phyloP scores from a whole-genome alignment of 2,329 filamentous ascomycete species.

The Colletotrichum liriopes region DNA sequence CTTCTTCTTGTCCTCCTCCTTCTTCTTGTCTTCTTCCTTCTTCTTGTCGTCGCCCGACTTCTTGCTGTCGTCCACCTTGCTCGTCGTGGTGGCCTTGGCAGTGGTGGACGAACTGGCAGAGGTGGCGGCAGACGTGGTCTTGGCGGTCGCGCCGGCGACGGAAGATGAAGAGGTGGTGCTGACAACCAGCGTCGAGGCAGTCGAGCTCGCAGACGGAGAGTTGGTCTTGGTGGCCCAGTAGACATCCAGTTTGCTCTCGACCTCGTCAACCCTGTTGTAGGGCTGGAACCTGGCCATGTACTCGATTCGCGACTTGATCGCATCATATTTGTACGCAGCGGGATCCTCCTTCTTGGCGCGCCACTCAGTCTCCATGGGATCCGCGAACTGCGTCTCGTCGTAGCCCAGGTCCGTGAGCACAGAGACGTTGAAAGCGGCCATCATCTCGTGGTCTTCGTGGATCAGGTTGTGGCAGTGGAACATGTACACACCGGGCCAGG shows the following conservation, averaged over 20 bases:
- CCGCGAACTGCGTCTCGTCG: slow-evolving; percentile 53
- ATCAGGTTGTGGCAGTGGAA: slow-evolving; percentile 62
- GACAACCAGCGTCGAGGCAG: neutral
- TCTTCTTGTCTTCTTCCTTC: too few relatives aligned
- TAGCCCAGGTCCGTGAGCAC: slow-evolving; percentile 55
- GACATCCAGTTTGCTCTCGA: slow-evolving; percentile 49
- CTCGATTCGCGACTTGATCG: slow-evolving; percentile 51
- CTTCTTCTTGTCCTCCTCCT: slow-evolving; percentile 31
- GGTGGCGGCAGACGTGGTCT: neutral
- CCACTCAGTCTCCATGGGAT: slow-evolving; percentile 57
- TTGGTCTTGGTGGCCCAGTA: slow-evolving; percentile 49
- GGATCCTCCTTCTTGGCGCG: slow-evolving; percentile 50
- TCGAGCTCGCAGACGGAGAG: neutral
- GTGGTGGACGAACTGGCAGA: too few relatives aligned
- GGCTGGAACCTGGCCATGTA: slow-evolving; percentile 52
- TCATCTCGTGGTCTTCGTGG: slow-evolving; percentile 61
- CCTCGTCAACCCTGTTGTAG: slow-evolving; percentile 52
- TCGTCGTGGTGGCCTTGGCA: slow-evolving; percentile 11
- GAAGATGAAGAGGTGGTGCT: neutral
- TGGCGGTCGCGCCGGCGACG: neutral
- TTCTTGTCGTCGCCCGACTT: slow-evolving; percentile 29
- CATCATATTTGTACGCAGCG: slow-evolving; percentile 47
- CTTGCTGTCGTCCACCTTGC: slow-evolving; percentile 14
- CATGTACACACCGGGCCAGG: slow-evolving; percentile 66
- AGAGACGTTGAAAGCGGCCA: slow-evolving; percentile 61